Evolutionary conservation across 1,284 basidiomycete species (phyloP).

Genomic region (Chalciporus piperatoides): DNA sequence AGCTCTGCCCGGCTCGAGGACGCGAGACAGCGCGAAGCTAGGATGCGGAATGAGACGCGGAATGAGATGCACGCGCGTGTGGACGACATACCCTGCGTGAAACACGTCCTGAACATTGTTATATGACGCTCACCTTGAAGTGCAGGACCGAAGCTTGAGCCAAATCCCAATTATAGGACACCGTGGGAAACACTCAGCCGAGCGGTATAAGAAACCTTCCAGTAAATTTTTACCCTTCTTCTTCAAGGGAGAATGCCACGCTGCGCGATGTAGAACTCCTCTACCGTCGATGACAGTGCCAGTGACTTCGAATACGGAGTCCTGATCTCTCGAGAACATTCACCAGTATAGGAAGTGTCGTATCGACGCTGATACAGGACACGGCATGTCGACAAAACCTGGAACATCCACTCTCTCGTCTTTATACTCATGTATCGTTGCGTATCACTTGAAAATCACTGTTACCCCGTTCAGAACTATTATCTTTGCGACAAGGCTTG

Average conservation of each 20-base stretch:
- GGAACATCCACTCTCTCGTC: conserved; percentile 38
- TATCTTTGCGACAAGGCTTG: background rate
- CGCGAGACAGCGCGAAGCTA: conserved; percentile 44
- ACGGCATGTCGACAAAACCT: conserved; percentile 50
- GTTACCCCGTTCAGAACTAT: background rate
- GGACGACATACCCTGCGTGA: conserved; percentile 30
- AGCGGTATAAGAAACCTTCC: conserved; percentile 26
- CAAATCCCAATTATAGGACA: background rate
- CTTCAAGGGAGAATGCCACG: conserved; percentile 45
- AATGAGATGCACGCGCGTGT: background rate
- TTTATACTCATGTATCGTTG: background rate
- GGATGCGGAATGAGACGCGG: conserved; percentile 1
- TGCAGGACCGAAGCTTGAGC: background rate
- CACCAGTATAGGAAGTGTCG: conserved; percentile 52
- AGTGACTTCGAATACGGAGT: conserved; percentile 40
- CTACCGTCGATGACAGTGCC: conserved; percentile 48
- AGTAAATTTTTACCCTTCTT: background rate
- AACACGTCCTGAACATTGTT: conserved; percentile 36
- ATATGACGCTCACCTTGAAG: background rate
- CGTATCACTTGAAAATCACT: background rate
- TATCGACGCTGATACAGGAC: conserved; percentile 41
- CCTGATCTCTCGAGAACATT: conserved; percentile 44
- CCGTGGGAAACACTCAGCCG: conserved; percentile 24
- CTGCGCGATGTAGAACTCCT: conserved; percentile 40
- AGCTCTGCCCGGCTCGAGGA: conserved; percentile 45